Evolutionary conservation across 2,329 filamentous ascomycete genomes (phyloP), one percentile per base, ranked within the genome.

Genomic region (Proliferodiscus dingleyae): DNA sequence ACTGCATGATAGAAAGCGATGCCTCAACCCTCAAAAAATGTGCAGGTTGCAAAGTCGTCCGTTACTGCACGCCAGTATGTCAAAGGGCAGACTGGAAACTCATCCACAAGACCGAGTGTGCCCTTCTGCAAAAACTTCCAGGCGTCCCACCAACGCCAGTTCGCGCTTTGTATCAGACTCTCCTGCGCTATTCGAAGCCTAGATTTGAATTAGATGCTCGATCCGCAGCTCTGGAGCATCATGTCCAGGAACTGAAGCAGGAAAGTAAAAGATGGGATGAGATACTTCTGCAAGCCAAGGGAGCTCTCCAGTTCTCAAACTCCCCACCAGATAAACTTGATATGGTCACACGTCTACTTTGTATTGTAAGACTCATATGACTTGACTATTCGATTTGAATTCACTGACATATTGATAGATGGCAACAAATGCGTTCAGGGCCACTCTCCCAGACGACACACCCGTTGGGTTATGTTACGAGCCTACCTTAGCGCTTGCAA

Each of bases 371-470:
- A 58, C 30, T 21, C 46, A 38, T 10, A 21, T 38, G 7, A 22
- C 22, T 24, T 16, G 10, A 26, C n/a, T 16, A 3, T 29, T 10
- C 28, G 37, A 18, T 13, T 18, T 39, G 33, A 7, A 36, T 9
- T 30, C 23, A 13, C 37, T 41, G 28, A 50, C 28, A 46, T 1
- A 22, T 26, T 11, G 13, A 37, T 46, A 82, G 78, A 71, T 81
- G 47, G 71, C 79, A 58, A 78, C 78, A 29, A 84, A 84, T 62
- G 71, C 77, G 3, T 83, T 83, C 58, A 76, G 78, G 55, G 67
- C 75, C 42, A 67, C 68, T 21, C 77, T 81, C 42, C 61, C 65
- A 2, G 77, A 82, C 54, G 61, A 74, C 6, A 73, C 69, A 1
- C 67, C 74, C 44, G 67, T 72, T 1, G 78, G 77, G 19, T 66